Evolutionary conservation across 2,329 filamentous ascomycete species (phyloP), one percentile per base, ranked within the genome.

Genomic region (Xylariaceae sp.): DNA sequence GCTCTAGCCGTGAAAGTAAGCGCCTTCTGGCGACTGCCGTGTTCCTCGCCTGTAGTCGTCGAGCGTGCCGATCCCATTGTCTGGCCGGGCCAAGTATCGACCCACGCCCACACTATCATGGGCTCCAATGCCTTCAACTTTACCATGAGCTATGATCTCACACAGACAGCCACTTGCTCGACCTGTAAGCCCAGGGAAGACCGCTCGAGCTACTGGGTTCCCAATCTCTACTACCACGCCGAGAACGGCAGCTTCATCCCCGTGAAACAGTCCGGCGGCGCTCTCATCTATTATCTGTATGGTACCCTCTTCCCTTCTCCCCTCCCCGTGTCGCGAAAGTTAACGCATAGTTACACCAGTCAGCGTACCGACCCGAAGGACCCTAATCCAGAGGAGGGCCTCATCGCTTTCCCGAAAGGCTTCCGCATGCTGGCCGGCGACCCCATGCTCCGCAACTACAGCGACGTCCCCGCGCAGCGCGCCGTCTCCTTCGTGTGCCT

Each of bases 401-500:
- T 17, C 30, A 6, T 17, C 30, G 30, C 32, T 34, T 37, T 22
- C 26, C 32, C 3, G 9, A 22, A 69, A 66, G 67, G 67, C 40
- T 71, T 71, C 66, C 67, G 68, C 41, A 71, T 71, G 68, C 60
- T 71, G 42, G 67, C 67, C 19, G 67, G 68, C 47, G 63, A 65
- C 45, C 65, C 66, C 8, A 61, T 64, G 55, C 66, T 69, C 57
- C 66, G 61, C 19, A 61, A 68, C 11, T 52, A 67, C 24, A 69
- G 59, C 50, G 71, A 74, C 50, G 65, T 66, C 33, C 62, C 66
- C 1, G 69, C 71, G 39, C 66, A 76, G 40, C 54, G 64, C 58
- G 60, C 64, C 57, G 24, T 74, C 74, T 73, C 66, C 48, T 62
- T 71, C 4, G 72, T 71, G 26, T 69, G 67, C 31, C 69, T 69